Percentiles rank a stretch among this genome's conserved stretches.
Evolutionary conservation across 495 filamentous ascomycete species (phyloP).

Genomic region (Jackrogersella multiformis): DNA sequence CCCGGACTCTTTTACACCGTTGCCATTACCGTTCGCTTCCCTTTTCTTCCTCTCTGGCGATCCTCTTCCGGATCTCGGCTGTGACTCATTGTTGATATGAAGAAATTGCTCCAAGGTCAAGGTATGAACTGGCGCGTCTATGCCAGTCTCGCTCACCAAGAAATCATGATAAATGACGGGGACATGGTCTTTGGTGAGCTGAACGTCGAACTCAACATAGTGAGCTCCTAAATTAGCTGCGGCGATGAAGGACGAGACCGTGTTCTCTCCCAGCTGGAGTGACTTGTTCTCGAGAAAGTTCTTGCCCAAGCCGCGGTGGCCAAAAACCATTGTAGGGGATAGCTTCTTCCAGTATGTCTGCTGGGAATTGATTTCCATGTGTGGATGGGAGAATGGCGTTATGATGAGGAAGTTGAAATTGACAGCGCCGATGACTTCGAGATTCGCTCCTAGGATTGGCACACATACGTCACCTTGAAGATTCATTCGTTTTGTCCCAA

Average conservation of each 20-base stretch:
- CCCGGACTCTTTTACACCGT: conserved; percentile 48
- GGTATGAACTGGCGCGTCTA: conserved; percentile 95
- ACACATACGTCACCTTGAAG: conserved; percentile 93
- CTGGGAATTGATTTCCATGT: conserved; percentile 86
- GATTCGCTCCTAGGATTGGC: conserved; percentile 81
- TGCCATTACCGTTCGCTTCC: conserved; percentile 42
- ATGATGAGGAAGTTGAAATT: conserved; percentile 97
- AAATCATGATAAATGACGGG: conserved; percentile 99
- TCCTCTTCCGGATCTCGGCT: conserved; percentile 25
- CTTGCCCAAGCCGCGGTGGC: conserved; percentile 93
- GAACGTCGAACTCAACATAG: conserved; percentile 95
- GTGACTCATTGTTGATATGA: conserved; percentile 72
- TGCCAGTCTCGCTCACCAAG: conserved; percentile 96
- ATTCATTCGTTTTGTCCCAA: conserved; percentile 81
- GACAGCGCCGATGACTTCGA: conserved; percentile 92
- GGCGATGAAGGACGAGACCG: conserved; percentile 92
- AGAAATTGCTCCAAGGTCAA: conserved; percentile 95
- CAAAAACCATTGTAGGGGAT: conserved; percentile 83
- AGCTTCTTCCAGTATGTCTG: conserved; percentile 93
- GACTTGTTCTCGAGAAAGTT: conserved; percentile 83
- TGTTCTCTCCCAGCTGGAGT: conserved; percentile 95
- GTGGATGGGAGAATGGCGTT: conserved; percentile 92
- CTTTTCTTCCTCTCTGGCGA: conserved; percentile 41
- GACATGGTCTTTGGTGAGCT: conserved; percentile 97
- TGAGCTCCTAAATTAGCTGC: conserved; percentile 92